Evolutionary conservation across 164 flowering plant genomes (phyloP), one percentile per base, ranked within the genome.

Genomic region (Berberis thunbergii): DNA sequence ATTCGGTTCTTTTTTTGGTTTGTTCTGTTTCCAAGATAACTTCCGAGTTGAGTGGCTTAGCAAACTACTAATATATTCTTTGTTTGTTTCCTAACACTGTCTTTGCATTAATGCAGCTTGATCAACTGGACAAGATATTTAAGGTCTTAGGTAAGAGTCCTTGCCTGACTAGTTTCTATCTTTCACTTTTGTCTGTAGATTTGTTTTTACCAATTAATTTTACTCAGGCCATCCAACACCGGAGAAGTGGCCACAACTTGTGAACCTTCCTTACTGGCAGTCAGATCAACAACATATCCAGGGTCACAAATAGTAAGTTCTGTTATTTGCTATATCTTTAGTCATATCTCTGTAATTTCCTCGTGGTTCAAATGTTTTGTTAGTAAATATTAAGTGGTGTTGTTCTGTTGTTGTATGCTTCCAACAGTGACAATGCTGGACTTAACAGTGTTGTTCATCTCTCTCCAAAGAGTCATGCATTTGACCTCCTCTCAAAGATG

Each of bases 101-200:
- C 53, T 61, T 77, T 11, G 26, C 52, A 59, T 50, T 72, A 67
- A 44, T 80, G 81, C 83, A 89, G 96, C 84, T 91, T 69, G 97
- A 95, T 78, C 99, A 95, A 73, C 96, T 95, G 58, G 99, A 95
- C 79, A 95, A 88, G 77, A 95, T 95, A 71, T 95, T 95, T 66
- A 94, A 85, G 78, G 96, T 91, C 54, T 76, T 94, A 78, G 97
- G 96, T 89, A 77, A 67, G 80, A 64, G 62, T 2, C 49, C 57
- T 40, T 12, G 41, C 13, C 58, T 54, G 10, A 2, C 49, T 61
- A 13, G 49, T 53, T 50, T 53, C 45, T n/a, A 55, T 67, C 40
- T 11, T 44, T 63, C 43, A 10, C 49, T 48, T 68, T 55, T 57
- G 43, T 57, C 49, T 4, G 7, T 49, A 49, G 57, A 45, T 44